These are phyloP conservation scores for Acaromyces ingoldii DNA, from an alignment of 1,284 basidiomycete species.

Conservation along the genomic window DNA sequence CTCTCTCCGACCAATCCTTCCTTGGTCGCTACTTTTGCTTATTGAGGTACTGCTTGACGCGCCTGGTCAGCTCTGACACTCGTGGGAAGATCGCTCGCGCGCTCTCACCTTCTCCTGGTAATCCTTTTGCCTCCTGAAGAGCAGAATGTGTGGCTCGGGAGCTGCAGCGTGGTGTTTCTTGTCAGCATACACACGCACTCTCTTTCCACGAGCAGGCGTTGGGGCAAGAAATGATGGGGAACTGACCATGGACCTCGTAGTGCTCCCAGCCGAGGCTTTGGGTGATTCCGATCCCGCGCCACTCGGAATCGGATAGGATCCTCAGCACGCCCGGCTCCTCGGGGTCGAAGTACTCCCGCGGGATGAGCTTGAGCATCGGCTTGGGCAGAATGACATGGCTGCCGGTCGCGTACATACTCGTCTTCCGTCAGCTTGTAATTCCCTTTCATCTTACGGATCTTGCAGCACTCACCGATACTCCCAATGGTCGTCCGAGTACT, in stretches of 20 bases:
- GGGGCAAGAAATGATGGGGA: neutral
- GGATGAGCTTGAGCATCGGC: conserved; percentile 47
- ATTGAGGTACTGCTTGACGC: too few relatives aligned
- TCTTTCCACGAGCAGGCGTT: neutral
- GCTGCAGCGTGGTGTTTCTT: conserved; percentile 12
- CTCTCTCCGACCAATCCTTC: too few relatives aligned
- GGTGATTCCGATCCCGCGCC: conserved; percentile 91
- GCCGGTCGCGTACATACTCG: neutral
- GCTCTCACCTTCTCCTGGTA: conserved; percentile 44
- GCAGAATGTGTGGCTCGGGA: conserved; percentile 56
- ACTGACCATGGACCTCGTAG: conserved; percentile 88
- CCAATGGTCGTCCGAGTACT: conserved; percentile 56
- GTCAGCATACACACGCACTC: neutral
- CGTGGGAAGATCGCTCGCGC: too few relatives aligned
- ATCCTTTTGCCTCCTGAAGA: conserved; percentile 56
- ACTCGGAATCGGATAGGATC: conserved; percentile 77
- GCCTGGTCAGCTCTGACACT: too few relatives aligned
- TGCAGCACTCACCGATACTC: conserved; percentile 59
- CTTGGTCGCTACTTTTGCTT: too few relatives aligned
- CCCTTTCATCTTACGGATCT: conserved; percentile 67
- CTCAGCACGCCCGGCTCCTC: conserved; percentile 75
- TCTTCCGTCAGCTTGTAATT: neutral
- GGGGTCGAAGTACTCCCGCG: conserved; percentile 56
- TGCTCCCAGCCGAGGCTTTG: conserved; percentile 96
- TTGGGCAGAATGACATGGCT: conserved; percentile 51